These are phyloP conservation scores for Sporothrix brasiliensis DNA, from an alignment of 2,329 filamentous ascomycete species.

Conservation along the genomic window DNA sequence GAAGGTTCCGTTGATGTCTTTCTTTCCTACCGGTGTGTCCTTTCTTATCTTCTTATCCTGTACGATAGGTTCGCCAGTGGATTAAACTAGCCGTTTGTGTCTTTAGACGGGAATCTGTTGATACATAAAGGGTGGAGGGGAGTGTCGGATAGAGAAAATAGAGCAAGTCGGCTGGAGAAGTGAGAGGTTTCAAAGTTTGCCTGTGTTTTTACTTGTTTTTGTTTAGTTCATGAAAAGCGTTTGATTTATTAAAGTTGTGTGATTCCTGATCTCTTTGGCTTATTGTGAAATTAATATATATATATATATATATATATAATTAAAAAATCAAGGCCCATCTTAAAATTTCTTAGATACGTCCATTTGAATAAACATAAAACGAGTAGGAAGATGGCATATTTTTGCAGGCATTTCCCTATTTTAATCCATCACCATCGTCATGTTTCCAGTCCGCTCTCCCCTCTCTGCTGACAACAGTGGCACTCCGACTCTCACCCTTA, in stretches of 20 bases:
- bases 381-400: too few relatives aligned
- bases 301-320: too few relatives aligned
- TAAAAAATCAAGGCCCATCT: background rate
- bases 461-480: background rate
- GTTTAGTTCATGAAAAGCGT: background rate
- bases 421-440: background rate
- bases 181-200: background rate
- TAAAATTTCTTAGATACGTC: too few relatives aligned
- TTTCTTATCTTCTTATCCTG: conserved; percentile 1
- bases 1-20: background rate
- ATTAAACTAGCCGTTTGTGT: background rate
- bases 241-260: background rate
- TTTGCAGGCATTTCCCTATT: too few relatives aligned
- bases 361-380: too few relatives aligned
- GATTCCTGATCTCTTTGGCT: background rate
- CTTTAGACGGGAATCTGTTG: background rate
- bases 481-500: background rate
- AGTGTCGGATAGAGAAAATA: background rate
- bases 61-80: background rate
- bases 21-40: background rate
- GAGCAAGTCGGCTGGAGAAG: background rate
- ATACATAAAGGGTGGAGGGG: background rate
- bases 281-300: too few relatives aligned
- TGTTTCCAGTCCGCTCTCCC: too few relatives aligned
- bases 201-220: background rate